phyloP scores from a whole-genome alignment of 2,329 filamentous ascomycete species.

The Alternaria triticimaculans region DNA sequence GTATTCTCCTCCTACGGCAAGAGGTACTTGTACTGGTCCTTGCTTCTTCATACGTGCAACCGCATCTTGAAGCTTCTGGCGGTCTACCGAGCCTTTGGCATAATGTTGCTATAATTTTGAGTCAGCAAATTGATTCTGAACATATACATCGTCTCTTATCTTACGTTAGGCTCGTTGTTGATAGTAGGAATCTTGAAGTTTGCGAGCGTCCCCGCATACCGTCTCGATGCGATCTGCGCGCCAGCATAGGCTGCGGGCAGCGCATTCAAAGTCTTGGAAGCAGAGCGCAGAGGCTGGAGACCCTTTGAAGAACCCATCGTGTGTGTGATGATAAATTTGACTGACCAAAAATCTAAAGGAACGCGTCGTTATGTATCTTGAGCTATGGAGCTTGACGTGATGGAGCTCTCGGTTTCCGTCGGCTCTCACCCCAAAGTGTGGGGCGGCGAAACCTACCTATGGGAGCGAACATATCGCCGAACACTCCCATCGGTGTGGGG shows the following conservation, averaged over 20 bases:
- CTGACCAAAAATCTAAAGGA: not conserved
- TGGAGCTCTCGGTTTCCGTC: conserved; percentile 28
- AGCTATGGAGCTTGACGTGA: conserved; percentile 23
- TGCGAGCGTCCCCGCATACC: conserved; percentile 67
- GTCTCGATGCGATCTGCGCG: conserved; percentile 33
- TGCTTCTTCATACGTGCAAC: conserved; percentile 72
- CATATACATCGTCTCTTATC: conserved; percentile 37
- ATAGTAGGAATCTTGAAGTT: conserved; percentile 87
- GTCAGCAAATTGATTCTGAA: conserved; percentile 5
- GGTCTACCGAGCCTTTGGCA: conserved; percentile 79
- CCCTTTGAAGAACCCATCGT: conserved; percentile 44
- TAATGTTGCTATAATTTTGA: conserved; percentile 78
- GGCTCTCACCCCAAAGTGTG: conserved; percentile 29
- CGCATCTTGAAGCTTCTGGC: conserved; percentile 76
- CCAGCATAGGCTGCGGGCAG: conserved; percentile 31
- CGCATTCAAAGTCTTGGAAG: conserved; percentile 35
- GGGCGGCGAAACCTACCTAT: conserved; percentile 18
- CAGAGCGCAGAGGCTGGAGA: conserved; percentile 39
- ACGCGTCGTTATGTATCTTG: conserved; percentile 30
- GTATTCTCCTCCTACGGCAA: conserved; percentile 83
- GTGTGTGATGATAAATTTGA: conserved; percentile 1
- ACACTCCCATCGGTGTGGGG: conserved; percentile 10
- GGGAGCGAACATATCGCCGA: conserved; percentile 12
- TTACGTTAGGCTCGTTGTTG: conserved; percentile 93
- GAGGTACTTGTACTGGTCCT: conserved; percentile 77